Base-by-base conservation (phyloP, 371 early-diverging fungal genomes). In the Mortierella sp. region DNA sequence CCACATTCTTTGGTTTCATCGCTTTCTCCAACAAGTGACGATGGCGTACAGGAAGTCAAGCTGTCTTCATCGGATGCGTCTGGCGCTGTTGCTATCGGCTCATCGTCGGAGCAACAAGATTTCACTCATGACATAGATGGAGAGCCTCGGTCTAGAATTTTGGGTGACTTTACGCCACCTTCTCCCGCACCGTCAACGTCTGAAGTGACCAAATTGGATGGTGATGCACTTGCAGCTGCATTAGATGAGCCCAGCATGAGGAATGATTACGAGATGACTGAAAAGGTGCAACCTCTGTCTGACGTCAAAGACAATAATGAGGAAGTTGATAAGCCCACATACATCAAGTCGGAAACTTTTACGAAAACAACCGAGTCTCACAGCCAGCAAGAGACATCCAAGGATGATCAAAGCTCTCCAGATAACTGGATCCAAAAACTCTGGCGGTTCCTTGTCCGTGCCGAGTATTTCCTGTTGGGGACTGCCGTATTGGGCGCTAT, bases 401-500 rank as follows among this genome's bases (percentile, higher is more conserved):
- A 67, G 52, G 65, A 66, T 33, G 66, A 60, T 19, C 8, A 55
- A 13, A 21, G 13, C 5, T 19, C 21, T 15, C 9, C 41, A 2
- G 72, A 72, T 4, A 43, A 33, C 2, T 73, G 79, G 79, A 43
- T 73, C 21, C 74, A 78, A 13, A 9, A 40, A 13, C 45, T 78
- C 3, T 78, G 79, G 79, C 55, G 58, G n/a, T 36, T 73, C 16
- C 59, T 78, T 19, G 52, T 73, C 16, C 69, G 72, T 2, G 69
- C 69, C 15, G 79, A 78, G 36, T 78, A 73, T 55, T 52, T 78
- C 19, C n/a, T 78, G 11, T 50, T 78, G 1, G 74, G 79, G 13
- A 73, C 79, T 0, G 79, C 79, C 0, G 79, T 78, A 28, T 41
- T 78, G 40, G 79, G 79, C 1, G 74, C 74, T 4, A 73, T 73